Conservation (phyloP, 176 grass and related monocot genomes). For the Aechmea fasciata region DNA sequence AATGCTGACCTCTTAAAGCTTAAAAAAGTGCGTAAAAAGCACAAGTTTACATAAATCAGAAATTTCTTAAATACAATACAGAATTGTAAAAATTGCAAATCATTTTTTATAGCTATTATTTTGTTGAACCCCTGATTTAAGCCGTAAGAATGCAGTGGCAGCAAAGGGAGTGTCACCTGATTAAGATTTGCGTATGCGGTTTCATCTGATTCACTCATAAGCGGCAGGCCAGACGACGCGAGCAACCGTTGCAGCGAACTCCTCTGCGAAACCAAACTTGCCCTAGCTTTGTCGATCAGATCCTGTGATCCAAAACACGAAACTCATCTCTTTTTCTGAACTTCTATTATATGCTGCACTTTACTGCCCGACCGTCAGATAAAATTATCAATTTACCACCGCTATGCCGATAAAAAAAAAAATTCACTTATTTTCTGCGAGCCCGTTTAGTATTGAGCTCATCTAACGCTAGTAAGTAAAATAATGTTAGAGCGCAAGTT, state of each 20-base stretch:
- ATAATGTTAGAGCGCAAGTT: too few relatives aligned
- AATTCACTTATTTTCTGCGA: too few relatives aligned
- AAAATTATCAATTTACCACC: too few relatives aligned
- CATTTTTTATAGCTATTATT: background rate
- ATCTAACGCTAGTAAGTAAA: too few relatives aligned
- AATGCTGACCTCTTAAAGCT: too few relatives aligned
- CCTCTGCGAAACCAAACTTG: constrained; percentile 50
- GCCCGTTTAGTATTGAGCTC: too few relatives aligned
- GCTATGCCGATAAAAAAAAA: too few relatives aligned
- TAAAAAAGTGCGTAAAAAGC: too few relatives aligned
- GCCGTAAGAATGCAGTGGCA: background rate
- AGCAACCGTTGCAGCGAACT: constrained; percentile 39
- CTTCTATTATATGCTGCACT: too few relatives aligned
- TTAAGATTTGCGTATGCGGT: constrained; percentile 40
- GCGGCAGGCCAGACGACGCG: constrained; percentile 48
- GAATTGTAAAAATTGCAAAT: background rate
- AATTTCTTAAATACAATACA: background rate
- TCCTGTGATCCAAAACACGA: constrained; percentile 26
- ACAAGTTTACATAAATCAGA: too few relatives aligned
- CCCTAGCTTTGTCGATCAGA: constrained; percentile 61
- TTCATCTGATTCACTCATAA: constrained; percentile 45
- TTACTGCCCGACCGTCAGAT: too few relatives aligned
- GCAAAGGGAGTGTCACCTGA: constrained; percentile 24
- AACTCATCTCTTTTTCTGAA: background rate
- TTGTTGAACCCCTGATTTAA: background rate